Evolutionary conservation across 1,139 yeast genomes (phyloP).

Genomic region (Suhomyces yuchorum): DNA sequence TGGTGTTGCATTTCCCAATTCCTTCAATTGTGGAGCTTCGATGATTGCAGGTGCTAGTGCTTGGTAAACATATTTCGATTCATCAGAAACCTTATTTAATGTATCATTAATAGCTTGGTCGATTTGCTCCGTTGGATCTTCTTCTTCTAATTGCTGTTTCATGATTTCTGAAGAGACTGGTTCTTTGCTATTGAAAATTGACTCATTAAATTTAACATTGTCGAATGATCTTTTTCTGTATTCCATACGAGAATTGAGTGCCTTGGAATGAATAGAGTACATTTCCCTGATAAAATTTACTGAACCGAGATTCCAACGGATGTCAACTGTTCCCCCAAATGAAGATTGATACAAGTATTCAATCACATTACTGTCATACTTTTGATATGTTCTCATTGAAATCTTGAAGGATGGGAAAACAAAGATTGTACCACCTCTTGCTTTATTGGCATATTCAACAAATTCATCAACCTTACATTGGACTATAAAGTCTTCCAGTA

Average conservation of each 20-base stretch:
- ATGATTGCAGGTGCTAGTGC: constrained; percentile 77
- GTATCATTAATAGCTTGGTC: constrained; percentile 57
- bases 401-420: constrained; percentile 76
- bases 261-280: constrained; percentile 63
- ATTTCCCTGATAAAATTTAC: constrained; percentile 89
- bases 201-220: constrained; percentile 17
- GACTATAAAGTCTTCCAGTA: constrained; percentile 48
- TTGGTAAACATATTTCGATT: constrained; percentile 59
- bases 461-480: constrained; percentile 56
- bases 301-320: constrained; percentile 92
- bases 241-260: constrained; percentile 41
- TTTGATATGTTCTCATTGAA: constrained; percentile 75
- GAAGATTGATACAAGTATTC: constrained; percentile 68
- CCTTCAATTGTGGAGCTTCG: constrained; percentile 86
- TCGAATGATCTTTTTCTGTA: constrained; percentile 22
- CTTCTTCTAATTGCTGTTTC: constrained; percentile 28
- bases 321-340: constrained; percentile 88
- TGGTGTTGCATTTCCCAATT: constrained; percentile 95
- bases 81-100: constrained; percentile 63
- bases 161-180: constrained; percentile 13
- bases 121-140: constrained; percentile 37
- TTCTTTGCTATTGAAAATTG: constrained; percentile 18
- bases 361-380: constrained; percentile 48
- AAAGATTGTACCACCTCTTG: constrained; percentile 79
- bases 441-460: constrained; percentile 54